Evolutionary conservation across 257 asterid species (phyloP), one percentile per base, ranked within the genome.

Genomic region (Salvia rosmarinus): DNA sequence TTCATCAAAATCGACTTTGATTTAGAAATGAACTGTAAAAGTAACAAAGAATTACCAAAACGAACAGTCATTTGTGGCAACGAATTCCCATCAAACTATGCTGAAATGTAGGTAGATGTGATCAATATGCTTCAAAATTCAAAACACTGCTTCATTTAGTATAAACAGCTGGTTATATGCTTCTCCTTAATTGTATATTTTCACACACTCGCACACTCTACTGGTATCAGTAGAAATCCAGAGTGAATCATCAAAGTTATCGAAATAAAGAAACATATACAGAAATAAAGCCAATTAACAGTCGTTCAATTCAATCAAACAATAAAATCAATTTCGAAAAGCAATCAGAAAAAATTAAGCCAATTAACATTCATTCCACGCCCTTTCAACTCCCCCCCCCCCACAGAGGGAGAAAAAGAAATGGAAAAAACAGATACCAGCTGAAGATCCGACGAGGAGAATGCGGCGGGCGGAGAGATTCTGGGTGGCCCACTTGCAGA

Each of bases 371-470:
- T 5, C 19, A 25, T 23, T 13, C 1, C 1, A 23, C 2, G 19
- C 1, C 35, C 16, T n/a, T n/a, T 39, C 12, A 14, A 14, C 42
- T 42, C 42, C 69, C 69, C 55, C 21, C n/a, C 14, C n/a, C 61
- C 10, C 37, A 50, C 3, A 21, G n/a, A 54, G 3, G 4, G 39
- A 28, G 12, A 13, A 9, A 12, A 2, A 32, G 30, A 16, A n/a
- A 16, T 0, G 34, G 40, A 9, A 16, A 34, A 56, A 32, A 20
- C 9, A 7, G 2, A 3, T 65, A 91, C 97, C 96, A 17, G 97
- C 97, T 17, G 96, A 89, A 71, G 97, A 89, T 59, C 97, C 97
- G 43, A 89, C 76, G 35, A 89, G 89, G 60, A 89, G 68, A 69
- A 91, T 75, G 49, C 91, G 86, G 12, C 14, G 73, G n/a, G 89